Evolutionary conservation across 2,329 filamentous ascomycete species (phyloP), one percentile per base, ranked within the genome.

Genomic region (Penicillium frequentans): DNA sequence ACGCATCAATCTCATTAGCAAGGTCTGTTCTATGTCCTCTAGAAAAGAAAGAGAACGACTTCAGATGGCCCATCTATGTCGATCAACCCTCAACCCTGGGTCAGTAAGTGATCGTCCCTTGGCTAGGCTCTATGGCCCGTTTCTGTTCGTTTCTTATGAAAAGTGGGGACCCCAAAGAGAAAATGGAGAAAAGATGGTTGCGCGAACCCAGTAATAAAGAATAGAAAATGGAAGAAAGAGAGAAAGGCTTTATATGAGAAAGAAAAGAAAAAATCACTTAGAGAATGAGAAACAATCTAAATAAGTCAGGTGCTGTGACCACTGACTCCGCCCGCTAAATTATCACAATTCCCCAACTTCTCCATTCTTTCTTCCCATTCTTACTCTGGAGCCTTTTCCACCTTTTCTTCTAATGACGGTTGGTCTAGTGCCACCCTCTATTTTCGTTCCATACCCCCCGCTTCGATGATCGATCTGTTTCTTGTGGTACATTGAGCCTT

Each of bases 391-490:
- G 29, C 27, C 48, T 9, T 39, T 37, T 52, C 49, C 43, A 55
- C 52, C 29, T 48, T 53, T 54, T 29, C 47, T 39, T 59, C 55
- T 56, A 57, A 63, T 67, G 64, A 63, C 59, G 62, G 54, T 27
- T 37, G 47, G 42, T 51, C 48, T 42, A 47, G 50, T 44, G 52
- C 46, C 62, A 57, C 42, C 50, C 10, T 52, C 37, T 52, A 57
- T 59, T 58, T 61, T 55, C 59, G 61, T 65, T 51, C 57, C 55
- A 57, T 59, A 50, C 64, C 64, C 67, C 73, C 72, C 73, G 74
- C 72, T 74, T 75, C 73, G 68, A 77, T 77, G 75, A 73, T 65
- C 70, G 58, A 68, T 65, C 65, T 61, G 64, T 63, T 64, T 66
- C 63, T 64, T 68, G 71, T 70, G 70, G 68, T 74, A 71, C 67